Base-by-base conservation (phyloP, 1,284 basidiomycete genomes). In the Salmacisia buchloeana region DNA sequence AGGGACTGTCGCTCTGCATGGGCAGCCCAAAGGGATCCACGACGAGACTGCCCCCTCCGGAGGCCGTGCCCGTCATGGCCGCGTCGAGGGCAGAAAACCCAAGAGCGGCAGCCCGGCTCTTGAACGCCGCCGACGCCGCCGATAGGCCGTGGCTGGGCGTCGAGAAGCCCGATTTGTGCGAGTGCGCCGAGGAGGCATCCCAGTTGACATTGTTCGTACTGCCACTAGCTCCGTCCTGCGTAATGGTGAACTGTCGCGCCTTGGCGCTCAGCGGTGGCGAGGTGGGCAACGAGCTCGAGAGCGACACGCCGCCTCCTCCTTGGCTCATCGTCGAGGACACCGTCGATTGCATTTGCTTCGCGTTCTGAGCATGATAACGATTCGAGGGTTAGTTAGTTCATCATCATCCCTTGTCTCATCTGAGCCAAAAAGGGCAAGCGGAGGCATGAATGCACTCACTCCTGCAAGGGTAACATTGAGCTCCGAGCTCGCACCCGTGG, bases 1-100 rank as follows among this genome's bases (percentile, higher is more conserved):
- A 54, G 3, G 49, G 49, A 54, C 49, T 54, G 27, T 54, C 49
- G 21, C 27, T 54, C 7, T 27, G 27, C 49, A 54, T 54, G 15
- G 49, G 49, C 4, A 54, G 21, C 9, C 49, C 49, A n/a, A 54
- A 54, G 3, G 49, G 49, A 54, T 54, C 49, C 15, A 54, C 49
- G 12, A 54, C 29, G 9, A 54, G 49, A 15, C 49, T 29, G 4
- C 34, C 29, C 3, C 15, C 49, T 10, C n/a, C n/a, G n/a, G n/a
- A n/a, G n/a, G n/a, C n/a, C n/a, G n/a, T n/a, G n/a, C 49, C 49
- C 3, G 49, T 54, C 49, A 54, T 18, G 6, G 27, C 49, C 3
- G 49, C 49, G 34, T 54, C 49, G 3, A 54, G 13, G 3, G 49
- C 49, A 4, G 49, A 54, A n/a, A 54, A 54, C 21, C 49, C 49